A percentile compares a stretch with the other conserved stretches of the same genome.
phyloP scores from a whole-genome alignment of 2,329 filamentous ascomycete genomes.

The Penicillium occitanis region DNA sequence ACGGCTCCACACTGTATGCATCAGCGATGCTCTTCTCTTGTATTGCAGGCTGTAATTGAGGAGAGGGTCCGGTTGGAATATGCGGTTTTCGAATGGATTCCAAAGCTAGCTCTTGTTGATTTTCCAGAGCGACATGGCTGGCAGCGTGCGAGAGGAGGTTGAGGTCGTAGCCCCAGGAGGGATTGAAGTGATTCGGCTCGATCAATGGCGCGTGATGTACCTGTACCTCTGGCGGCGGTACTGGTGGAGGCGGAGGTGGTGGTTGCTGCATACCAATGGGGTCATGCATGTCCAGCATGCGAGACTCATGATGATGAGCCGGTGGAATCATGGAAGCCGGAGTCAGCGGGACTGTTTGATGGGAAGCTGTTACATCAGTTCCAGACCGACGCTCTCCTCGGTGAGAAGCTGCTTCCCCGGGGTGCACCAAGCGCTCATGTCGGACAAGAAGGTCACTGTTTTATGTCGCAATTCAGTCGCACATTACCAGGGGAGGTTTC shows the following conservation, averaged over 20 bases:
- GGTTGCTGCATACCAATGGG: constrained; percentile 24
- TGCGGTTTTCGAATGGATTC: constrained; percentile 40
- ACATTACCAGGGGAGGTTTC: neutral
- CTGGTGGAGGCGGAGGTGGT: constrained; percentile 23
- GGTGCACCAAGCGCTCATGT: constrained; percentile 52
- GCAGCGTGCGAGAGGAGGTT: constrained; percentile 51
- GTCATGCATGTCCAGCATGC: constrained; percentile 48
- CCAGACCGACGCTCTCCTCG: constrained; percentile 38
- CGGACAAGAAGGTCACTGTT: constrained; percentile 50
- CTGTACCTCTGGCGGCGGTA: constrained; percentile 39
- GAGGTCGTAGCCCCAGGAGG: constrained; percentile 52
- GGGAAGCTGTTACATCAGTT: constrained; percentile 23
- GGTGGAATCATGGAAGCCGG: constrained; percentile 39
- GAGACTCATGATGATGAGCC: constrained; percentile 41
- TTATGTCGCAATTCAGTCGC: constrained; percentile 26
- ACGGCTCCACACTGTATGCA: constrained; percentile 46
- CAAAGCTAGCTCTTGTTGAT: constrained; percentile 42
- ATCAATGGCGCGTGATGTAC: constrained; percentile 41
- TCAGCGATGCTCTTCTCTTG: constrained; percentile 43
- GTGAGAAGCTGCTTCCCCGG: constrained; percentile 42
- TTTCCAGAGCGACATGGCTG: constrained; percentile 50
- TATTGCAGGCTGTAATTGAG: constrained; percentile 35
- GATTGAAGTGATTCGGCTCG: constrained; percentile 49
- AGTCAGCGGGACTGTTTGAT: constrained; percentile 34
- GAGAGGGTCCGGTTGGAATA: constrained; percentile 35